Evolutionary conservation across 805 yeast species (phyloP).

Genomic region (Zygoascus biomembranicola): DNA sequence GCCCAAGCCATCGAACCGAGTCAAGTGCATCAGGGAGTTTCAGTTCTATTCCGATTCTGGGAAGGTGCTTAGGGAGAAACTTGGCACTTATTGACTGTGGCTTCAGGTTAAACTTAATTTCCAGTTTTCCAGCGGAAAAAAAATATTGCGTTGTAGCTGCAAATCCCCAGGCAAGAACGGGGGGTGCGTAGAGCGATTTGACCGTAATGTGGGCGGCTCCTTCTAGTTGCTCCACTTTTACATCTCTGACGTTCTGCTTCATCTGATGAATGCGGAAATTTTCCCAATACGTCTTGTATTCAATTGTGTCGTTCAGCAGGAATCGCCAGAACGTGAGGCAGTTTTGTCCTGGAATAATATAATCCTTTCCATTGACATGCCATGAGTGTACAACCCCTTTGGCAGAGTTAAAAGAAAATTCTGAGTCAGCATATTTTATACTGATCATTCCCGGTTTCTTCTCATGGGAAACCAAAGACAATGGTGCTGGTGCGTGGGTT

Average conservation of each 20-base stretch:
- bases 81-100: slow-evolving; percentile 5
- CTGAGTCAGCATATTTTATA: background rate
- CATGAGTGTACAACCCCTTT: slow-evolving; percentile 7
- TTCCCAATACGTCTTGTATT: slow-evolving; percentile 26
- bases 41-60: slow-evolving; percentile 30
- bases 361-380: slow-evolving; percentile 4
- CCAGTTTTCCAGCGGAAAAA: slow-evolving; percentile 3
- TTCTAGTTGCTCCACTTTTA: slow-evolving; percentile 23
- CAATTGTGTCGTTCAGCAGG: slow-evolving; percentile 25
- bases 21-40: slow-evolving; percentile 15
- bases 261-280: slow-evolving; percentile 14
- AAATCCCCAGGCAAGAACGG: slow-evolving; percentile 26
- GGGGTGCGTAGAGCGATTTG: slow-evolving; percentile 18
- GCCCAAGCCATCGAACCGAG: slow-evolving; percentile 27
- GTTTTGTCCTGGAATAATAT: slow-evolving; percentile 6
- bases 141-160: slow-evolving; percentile 9
- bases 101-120: background rate
- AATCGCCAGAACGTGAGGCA: slow-evolving; percentile 27
- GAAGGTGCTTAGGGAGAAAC: slow-evolving; percentile 21
- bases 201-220: slow-evolving; percentile 11
- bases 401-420: slow-evolving; percentile 5
- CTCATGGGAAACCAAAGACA: background rate
- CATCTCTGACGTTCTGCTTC: slow-evolving; percentile 11
- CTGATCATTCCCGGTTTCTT: background rate
- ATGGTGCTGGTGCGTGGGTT: background rate